These are phyloP conservation scores for Phytophthora chlamydospora DNA, from an alignment of 352 stramenopile genomes.

Conservation along the genomic window DNA sequence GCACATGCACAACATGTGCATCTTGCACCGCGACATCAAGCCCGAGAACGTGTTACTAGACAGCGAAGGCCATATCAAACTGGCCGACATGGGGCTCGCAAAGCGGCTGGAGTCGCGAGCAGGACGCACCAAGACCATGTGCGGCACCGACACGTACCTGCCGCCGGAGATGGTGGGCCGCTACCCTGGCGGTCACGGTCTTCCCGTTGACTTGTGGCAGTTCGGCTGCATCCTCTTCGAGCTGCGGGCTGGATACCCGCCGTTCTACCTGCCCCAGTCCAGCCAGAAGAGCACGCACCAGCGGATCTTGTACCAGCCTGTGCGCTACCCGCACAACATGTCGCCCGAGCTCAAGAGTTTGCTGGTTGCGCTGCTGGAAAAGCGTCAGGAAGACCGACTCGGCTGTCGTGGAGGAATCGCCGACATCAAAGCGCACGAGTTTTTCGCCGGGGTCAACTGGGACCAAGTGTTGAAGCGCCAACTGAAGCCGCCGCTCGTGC, in stretches of 20 bases:
- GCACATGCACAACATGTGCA: constrained; percentile 93
- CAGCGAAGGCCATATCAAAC: constrained; percentile 88
- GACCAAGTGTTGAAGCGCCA: constrained; percentile 74
- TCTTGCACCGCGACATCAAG: constrained; percentile 94
- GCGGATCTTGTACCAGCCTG: constrained; percentile 87
- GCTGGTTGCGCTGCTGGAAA: constrained; percentile 73
- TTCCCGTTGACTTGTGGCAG: constrained; percentile 94
- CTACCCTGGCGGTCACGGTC: constrained; percentile 78
- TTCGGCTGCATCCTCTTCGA: constrained; percentile 95
- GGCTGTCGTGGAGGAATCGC: constrained; percentile 61
- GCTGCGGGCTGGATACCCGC: constrained; percentile 90
- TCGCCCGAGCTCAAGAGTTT: constrained; percentile 79
- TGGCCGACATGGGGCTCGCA: constrained; percentile 92
- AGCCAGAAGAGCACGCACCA: constrained; percentile 91
- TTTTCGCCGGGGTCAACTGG: constrained; percentile 84
- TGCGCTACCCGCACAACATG: constrained; percentile 88
- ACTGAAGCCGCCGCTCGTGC: constrained; percentile 63
- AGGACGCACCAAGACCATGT: constrained; percentile 90
- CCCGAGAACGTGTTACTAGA: constrained; percentile 93
- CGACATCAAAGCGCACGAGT: constrained; percentile 76
- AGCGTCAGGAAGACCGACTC: constrained; percentile 83
- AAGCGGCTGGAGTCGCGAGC: constrained; percentile 82
- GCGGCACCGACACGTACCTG: constrained; percentile 90
- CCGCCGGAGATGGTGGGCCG: constrained; percentile 90
- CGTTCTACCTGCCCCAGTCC: constrained; percentile 92